Evolutionary conservation across 78 protist species (phyloP), one percentile per base, ranked within the genome.

Genomic region (Dictyostelium brefeldianum): DNA sequence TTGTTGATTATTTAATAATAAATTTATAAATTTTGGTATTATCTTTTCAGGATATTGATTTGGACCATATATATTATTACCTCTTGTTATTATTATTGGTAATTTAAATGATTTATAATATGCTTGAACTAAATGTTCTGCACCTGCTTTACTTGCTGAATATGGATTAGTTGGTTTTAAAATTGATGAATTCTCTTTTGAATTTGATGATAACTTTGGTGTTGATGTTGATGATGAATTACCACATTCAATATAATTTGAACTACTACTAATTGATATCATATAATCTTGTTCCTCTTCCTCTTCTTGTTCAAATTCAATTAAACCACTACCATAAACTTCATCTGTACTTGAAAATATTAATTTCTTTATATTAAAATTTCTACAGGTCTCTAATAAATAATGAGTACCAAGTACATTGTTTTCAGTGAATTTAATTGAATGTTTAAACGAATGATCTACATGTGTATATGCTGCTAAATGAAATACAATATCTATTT

Each of bases 401-500:
- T 80, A 94, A 95, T 98, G 99, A 22, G 99, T 98, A 15, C 99
- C 99, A 53, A 96, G 9, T 10, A 98, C 95, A 78, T 98, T 98
- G 87, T 90, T 96, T 74, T 90, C 80, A 14, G 99, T 97, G 89
- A 98, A 98, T 11, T 56, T 29, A 10, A 95, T 41, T 12, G 78
- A 77, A 11, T 74, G n/a, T 31, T 64, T 51, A 81, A 90, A 82
- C 69, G 95, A 90, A 20, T 73, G 18, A 69, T 90, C 97, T 25
- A 98, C 99, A 83, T 98, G 99, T 22, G 98, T 65, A 77, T 97
- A 96, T 17, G 99, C 99, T 18, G 99, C 99, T 46, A 98, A 95
- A 84, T 98, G 98, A 20, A 98, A 74, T 70, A 98, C 94, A 15
- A 99, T 97, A 97, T 98, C 99, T 27, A 98, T 81, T 15, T 73